Evolutionary conservation across 1,284 basidiomycete species (phyloP), one percentile per base, ranked within the genome.

Genomic region (Cutaneotrichosporon dermatis): DNA sequence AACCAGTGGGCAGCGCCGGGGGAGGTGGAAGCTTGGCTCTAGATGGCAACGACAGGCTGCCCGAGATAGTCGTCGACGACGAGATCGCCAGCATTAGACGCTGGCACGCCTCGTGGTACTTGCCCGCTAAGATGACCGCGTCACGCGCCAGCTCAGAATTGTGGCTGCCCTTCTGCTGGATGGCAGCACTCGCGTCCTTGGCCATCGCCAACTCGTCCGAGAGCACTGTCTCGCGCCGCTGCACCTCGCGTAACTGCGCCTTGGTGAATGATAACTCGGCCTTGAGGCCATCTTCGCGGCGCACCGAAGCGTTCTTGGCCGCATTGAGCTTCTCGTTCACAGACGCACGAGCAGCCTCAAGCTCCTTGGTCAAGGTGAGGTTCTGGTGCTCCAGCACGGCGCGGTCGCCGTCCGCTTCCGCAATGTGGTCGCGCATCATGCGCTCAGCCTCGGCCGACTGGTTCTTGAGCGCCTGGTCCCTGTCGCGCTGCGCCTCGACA

Each of bases 371-470:
- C 35, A 90, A 79, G 62, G 90, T 88, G 44, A 86, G 84, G 73
- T 91, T 89, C 73, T 92, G 88, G 59, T 91, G 86, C 72, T 93
- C 90, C 52, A 94, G 80, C 4, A 94, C 89, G 0, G 90, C 90
- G 13, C 91, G 84, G 76, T 94, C 91, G 0, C 90, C 91, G 69
- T 94, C 90, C 6, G 92, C 89, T 73, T 95, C 92, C 2, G 89
- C 89, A 49, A 89, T 87, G 69, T 91, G 89, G 75, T 94, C 91
- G 1, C 90, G 83, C 72, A 96, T 84, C 54, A 87, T 82, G 13
- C 88, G 83, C 62, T 94, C 91, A 66, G 92, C 88, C 72, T 92
- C 90, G 6, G 82, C 84, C 4, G 88, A 86, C 71, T 92, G 89
- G 5, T 81, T 82, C 54, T 82, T 84, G 56, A 92, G 79, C n/a